Evolutionary conservation across 208 protist species (phyloP), one percentile per base, ranked within the genome.

Genomic region (Tritrichomonas foetus): DNA sequence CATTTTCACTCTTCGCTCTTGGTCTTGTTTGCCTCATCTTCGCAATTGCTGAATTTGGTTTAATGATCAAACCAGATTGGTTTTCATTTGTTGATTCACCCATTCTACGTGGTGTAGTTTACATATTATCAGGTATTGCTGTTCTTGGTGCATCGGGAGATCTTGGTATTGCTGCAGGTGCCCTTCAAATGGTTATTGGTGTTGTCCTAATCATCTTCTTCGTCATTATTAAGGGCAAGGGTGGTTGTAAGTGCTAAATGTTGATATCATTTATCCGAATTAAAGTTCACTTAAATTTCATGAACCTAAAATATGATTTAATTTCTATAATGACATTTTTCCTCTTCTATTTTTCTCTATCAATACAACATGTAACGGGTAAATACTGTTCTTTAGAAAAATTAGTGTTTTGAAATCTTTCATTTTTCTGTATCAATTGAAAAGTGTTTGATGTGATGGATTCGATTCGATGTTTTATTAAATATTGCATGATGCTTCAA

Each of bases 131-230:
- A n/a, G 74, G 74, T 13, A 53, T 84, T 84, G 74, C 74, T 20
- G 36, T 53, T 11, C 44, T 84, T 55, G 74, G 74, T 53, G 13
- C 16, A 33, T 8, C 74, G 5, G 20, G 3, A n/a, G 74, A 84
- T 53, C 74, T 84, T 53, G 74, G 74, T 84, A 84, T 84, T 44
- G 74, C 74, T 53, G 74, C 74, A n/a, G 74, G n/a, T 13, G 16
- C 74, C 0, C 16, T 84, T 11, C 74, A 84, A 53, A 47, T 49
- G 41, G 36, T 53, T 8, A 84, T 84, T 53, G 36, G n/a, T 20
- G 14, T 84, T 84, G 74, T 53, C 8, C 27, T 84, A 44, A 30
- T 69, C 25, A 69, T 69, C n/a, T 16, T 69, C n/a, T 5, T 22
- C 2, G 53, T 84, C 74, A 47, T 78, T 44, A 14, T 20, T 36